These are phyloP conservation scores for Fraxinus anomala DNA, from an alignment of 257 asterid genomes.

Conservation along the genomic window DNA sequence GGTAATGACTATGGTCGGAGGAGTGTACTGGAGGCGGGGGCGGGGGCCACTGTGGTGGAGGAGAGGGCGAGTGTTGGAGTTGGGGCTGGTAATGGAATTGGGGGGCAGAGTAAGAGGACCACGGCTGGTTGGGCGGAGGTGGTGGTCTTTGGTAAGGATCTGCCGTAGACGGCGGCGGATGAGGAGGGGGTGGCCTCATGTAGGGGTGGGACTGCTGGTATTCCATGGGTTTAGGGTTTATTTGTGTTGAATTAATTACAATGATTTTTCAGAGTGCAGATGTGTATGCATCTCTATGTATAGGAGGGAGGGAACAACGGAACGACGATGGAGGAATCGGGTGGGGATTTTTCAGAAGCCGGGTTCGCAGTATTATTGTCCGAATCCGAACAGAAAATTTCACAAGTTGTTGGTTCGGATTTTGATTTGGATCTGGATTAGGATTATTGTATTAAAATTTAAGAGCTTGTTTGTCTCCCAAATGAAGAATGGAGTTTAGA, in stretches of 20 bases:
- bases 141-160: slow-evolving; percentile 67
- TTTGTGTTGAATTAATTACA: background rate
- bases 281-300: background rate
- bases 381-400: background rate
- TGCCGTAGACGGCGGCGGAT: slow-evolving; percentile 49
- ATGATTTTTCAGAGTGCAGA: background rate
- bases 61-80: slow-evolving; percentile 55
- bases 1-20: slow-evolving; percentile 43
- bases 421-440: no score
- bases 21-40: slow-evolving; percentile 48
- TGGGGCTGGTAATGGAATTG: slow-evolving; percentile 75
- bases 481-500: no score
- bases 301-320: background rate
- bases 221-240: slow-evolving; percentile 67
- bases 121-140: slow-evolving; percentile 45
- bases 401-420: no score
- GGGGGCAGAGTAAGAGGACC: slow-evolving; percentile 49
- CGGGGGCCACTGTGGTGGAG: slow-evolving; percentile 61
- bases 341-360: background rate
- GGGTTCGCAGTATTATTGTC: background rate
- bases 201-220: slow-evolving; percentile 63
- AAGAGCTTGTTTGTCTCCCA: no score
- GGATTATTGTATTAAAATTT: no score
- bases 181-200: slow-evolving; percentile 62
- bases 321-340: background rate